phyloP scores from a whole-genome alignment of 2,329 filamentous ascomycete genomes.

The Aspergillus sp. region DNA sequence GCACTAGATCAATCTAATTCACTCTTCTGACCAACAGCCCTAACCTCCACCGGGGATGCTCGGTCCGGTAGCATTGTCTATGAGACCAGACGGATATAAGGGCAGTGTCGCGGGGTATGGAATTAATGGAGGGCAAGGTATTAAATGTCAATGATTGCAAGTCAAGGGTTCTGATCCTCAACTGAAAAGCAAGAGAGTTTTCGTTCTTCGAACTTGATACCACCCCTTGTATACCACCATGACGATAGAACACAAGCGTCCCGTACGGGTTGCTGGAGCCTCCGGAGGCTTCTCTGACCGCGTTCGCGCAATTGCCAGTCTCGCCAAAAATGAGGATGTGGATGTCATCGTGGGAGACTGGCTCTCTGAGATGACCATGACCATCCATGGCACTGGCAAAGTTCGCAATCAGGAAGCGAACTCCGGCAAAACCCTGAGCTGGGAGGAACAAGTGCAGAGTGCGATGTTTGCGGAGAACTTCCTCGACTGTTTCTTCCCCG shows the following conservation, averaged over 20 bases:
- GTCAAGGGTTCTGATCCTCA: too few species aligned
- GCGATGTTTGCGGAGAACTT: background rate
- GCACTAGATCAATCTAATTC: background rate
- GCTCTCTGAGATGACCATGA: slow-evolving; percentile 28
- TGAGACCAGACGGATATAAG: background rate
- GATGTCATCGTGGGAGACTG: slow-evolving; percentile 31
- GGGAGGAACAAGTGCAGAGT: background rate
- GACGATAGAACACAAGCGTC: background rate
- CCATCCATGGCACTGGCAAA: slow-evolving; percentile 4
- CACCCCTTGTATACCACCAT: background rate
- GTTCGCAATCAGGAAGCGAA: slow-evolving; percentile 1
- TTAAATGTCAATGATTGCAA: background rate
- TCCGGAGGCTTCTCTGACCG: background rate
- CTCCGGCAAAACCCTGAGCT: background rate
- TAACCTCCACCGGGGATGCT: background rate
- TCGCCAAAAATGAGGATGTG: background rate
- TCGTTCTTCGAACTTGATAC: background rate
- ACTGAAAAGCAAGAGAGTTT: too few species aligned
- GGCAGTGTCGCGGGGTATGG: background rate
- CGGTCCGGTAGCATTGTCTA: background rate
- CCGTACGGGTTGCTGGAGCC: background rate
- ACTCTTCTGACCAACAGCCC: background rate
- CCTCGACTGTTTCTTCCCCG: background rate
- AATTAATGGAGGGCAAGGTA: background rate
- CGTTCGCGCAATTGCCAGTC: background rate